Evolutionary conservation across 108 stramenopile genomes (phyloP), one percentile per base, ranked within the genome.

Genomic region (Licmophora abbreviata): DNA sequence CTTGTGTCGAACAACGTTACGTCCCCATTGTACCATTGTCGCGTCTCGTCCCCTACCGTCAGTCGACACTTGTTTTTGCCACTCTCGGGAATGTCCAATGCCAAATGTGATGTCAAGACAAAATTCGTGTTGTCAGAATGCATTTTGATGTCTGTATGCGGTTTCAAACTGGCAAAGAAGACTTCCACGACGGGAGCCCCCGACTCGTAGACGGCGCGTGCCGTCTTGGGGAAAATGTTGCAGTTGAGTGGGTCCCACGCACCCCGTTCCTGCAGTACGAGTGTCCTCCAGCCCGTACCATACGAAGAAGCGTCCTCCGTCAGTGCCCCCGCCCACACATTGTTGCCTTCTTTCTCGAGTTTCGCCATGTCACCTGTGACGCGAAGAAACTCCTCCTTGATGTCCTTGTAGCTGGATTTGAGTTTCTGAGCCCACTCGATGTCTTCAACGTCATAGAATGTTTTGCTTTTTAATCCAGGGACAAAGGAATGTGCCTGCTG

Each of bases 131-230:
- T 80, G 36, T 82, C 81, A 21, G 68, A 59, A 53, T 83, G 82
- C 23, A 45, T 32, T 27, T 70, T 70, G 34, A 85, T 85, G 18
- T 46, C 29, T 1, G 83, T 63, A 0, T 54, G 66, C 18, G 83
- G 83, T 43, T 76, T 54, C 91, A 93, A 88, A 45, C 66, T 63
- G 15, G 95, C 92, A 65, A 96, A 96, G 68, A 96, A 94, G 6
- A 76, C 86, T 61, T 96, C 93, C 8, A 74, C 79, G 29, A 63
- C 82, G 1, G 93, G 93, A 15, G 77, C 77, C 4, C 83, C 85
- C 23, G 69, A 66, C 18, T 75, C 61, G 14, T 66, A 50, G 9
- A 96, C 59, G 6, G 88, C 80, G 24, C 63, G 51, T 8, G 81
- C 69, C 23, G 93, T 85, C 18, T 61, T 67, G 21, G 95, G 95